Evolutionary conservation across 169 alveolate species (phyloP), one percentile per base, ranked within the genome.

Genomic region (Cryptosporidium felis): DNA sequence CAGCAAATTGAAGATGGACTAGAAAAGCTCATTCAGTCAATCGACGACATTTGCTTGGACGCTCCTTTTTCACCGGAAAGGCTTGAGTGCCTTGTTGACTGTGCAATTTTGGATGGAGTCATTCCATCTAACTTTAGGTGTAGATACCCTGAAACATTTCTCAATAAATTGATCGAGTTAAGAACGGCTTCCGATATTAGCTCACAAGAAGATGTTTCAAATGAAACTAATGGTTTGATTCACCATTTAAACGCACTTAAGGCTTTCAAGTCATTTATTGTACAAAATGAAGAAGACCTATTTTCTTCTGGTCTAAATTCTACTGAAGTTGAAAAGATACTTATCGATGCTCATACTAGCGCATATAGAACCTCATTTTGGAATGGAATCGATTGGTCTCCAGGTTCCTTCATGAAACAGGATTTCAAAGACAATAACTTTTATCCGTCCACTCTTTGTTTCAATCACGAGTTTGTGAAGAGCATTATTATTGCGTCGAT

Each of bases 1-100:
- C 85, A 74, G 28, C 85, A 74, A 74, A 74, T 74, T 53, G 85
- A 74, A 36, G 85, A 74, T 74, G 85, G 85, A 8, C 21, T 74
- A 4, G 85, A 74, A 56, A 74, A 74, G 44, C 58, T 74, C 16
- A 74, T 74, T 34, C 85, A 74, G 61, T 74, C 85, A 9, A 74
- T 74, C n/a, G 85, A 74, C 40, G 85, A 74, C 40, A 74, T 74
- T 21, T 74, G 85, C 28, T 56, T 74, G 38, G 85, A 74, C 26
- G 85, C 85, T 2, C 85, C 85, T 21, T 74, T 23, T 74, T 49
- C 85, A 14, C 85, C 85, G 16, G 85, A 74, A 53, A 74, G 85
- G 38, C 42, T 74, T 21, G 85, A 74, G 41, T 74, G 74, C 45
- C 74, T 74, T 36, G 85, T 74, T 1, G 85, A 74, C 40, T 74